phyloP scores from a whole-genome alignment of 208 protist species.

The Eutreptiella sp. region DNA sequence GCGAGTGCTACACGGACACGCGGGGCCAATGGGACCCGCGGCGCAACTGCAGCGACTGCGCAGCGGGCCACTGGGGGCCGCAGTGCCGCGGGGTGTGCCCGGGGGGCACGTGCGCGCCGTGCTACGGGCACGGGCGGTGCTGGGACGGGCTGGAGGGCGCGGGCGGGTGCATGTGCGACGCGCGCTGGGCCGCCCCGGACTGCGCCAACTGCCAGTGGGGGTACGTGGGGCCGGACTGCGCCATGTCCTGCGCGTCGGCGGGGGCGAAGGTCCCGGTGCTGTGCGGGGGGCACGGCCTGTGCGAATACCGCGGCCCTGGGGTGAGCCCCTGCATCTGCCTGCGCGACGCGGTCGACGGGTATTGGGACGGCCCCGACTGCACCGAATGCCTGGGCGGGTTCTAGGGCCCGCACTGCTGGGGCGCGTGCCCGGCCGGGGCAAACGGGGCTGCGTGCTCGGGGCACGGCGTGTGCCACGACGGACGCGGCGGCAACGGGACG shows the following conservation, averaged over 20 bases:
- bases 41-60: slow-evolving; percentile 9
- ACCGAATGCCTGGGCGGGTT: not conserved
- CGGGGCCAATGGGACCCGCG: slow-evolving; percentile 11
- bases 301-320: slow-evolving; percentile 18
- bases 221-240: slow-evolving; percentile 15
- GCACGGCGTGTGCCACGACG: slow-evolving; percentile 14
- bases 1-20: slow-evolving; percentile 20
- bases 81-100: slow-evolving; percentile 25
- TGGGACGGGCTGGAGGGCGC: slow-evolving; percentile 9
- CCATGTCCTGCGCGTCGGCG: slow-evolving; percentile 1
- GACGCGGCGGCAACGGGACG: slow-evolving; percentile 1
- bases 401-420: not conserved
- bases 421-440: not conserved
- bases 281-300: not conserved
- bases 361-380: slow-evolving; percentile 17
- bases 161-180: slow-evolving; percentile 9
- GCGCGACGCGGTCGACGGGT: not conserved
- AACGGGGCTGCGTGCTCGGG: slow-evolving; percentile 8
- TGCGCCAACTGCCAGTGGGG: slow-evolving; percentile 16
- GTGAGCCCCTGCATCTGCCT: slow-evolving; percentile 16
- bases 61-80: slow-evolving; percentile 19
- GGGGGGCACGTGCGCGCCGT: slow-evolving; percentile 20
- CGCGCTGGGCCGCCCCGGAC: not conserved
- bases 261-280: not conserved
- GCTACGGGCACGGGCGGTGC: slow-evolving; percentile 21